A percentile compares a stretch with the other conserved stretches of the same genome.
Evolutionary conservation across 164 flowering plant genomes (phyloP).

Genomic region (Protea cynaroides): DNA sequence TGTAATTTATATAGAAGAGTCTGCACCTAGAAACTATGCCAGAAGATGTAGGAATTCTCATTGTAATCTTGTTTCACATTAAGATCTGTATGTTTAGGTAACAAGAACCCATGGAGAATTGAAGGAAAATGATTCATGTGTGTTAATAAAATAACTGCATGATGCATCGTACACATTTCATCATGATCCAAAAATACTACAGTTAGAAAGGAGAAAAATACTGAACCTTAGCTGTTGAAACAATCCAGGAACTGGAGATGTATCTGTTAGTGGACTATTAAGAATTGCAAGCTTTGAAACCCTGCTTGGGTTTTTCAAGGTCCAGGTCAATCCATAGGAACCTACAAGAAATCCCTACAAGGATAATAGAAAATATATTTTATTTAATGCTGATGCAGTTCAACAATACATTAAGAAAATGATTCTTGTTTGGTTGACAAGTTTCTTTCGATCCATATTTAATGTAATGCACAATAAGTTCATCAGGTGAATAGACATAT

Average conservation of each 20-base stretch:
- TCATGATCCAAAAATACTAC: background rate
- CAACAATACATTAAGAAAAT: background rate
- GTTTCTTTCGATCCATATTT: too few relatives aligned
- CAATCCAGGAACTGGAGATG: slow-evolving; percentile 83
- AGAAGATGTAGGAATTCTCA: background rate
- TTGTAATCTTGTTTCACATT: background rate
- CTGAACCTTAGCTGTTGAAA: slow-evolving; percentile 82
- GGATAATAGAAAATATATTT: slow-evolving; percentile 4
- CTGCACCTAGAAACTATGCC: background rate
- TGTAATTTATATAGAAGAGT: background rate
- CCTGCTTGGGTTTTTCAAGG: slow-evolving; percentile 71
- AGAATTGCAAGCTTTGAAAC: slow-evolving; percentile 67
- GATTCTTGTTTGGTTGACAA: background rate
- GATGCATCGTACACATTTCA: background rate
- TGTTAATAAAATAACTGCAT: background rate
- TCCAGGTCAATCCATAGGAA: slow-evolving; percentile 97
- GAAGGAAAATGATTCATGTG: background rate
- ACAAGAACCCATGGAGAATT: background rate
- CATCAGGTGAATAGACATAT: background rate
- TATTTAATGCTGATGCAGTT: slow-evolving; percentile 2
- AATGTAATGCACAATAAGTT: too few relatives aligned
- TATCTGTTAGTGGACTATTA: slow-evolving; percentile 73
- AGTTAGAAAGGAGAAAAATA: background rate
- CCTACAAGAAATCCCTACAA: slow-evolving; percentile 94
- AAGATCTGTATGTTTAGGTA: background rate